Evolutionary conservation across 768 basidiomycete genomes (phyloP), one percentile per base, ranked within the genome.

Genomic region (Collybiopsis luxurians): DNA sequence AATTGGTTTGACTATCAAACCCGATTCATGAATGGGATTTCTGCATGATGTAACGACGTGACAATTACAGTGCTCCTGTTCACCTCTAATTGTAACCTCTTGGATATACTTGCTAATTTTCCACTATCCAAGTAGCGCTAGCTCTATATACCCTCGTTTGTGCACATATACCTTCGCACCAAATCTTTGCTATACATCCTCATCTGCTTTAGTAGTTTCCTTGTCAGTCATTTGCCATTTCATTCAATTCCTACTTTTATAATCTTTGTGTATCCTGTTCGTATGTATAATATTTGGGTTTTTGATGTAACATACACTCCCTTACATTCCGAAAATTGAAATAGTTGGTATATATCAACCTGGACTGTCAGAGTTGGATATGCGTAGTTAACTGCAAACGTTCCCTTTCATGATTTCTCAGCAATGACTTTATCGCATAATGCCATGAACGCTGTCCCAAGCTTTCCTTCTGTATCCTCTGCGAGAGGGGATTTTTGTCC

Each of bases 381-480:
- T n/a, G n/a, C n/a, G n/a, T n/a, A n/a, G n/a, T n/a, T n/a, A n/a
- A n/a, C n/a, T n/a, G n/a, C n/a, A n/a, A n/a, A n/a, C n/a, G n/a
- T n/a, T n/a, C n/a, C n/a, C n/a, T n/a, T 19, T 43, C 42, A 43
- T n/a, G 42, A 43, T 2, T 43, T 43, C 23, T 43, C 17, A 43
- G 42, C 15, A n/a, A 43, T n/a, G 17, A 46, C 23, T 26, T 23
- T 27, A 28, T 58, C 50, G 28, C 57, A 58, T 7, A 53, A 24
- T 7, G 27, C 17, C 51, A 19, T 26, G 19, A 58, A 58, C 10
- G 27, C 3, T 21, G 13, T 26, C 7, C 50, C 57, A 9, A 53
- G 30, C 40, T 45, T 48, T 2, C 30, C 55, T 5, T 55, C 48
- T 21, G 53, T 44, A n/a, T 58, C 50, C n/a, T 58, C 31, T 15